These are phyloP conservation scores for Sarcodon sp. DNA, from an alignment of 768 basidiomycete species.

Conservation along the genomic window DNA sequence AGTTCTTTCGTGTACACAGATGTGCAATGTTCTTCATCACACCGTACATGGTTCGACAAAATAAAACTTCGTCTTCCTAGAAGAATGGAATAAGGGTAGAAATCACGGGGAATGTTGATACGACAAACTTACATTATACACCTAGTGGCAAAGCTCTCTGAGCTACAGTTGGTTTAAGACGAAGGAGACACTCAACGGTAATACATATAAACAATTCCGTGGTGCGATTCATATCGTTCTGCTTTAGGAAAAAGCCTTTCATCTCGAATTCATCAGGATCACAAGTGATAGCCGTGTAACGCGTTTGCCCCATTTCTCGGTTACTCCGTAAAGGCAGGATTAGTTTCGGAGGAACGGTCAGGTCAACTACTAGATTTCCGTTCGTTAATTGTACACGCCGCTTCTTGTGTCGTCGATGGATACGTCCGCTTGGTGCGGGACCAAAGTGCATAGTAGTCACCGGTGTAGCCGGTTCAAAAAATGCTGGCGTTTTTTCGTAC, in stretches of 20 bases:
- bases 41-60: conserved; percentile 88
- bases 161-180: too few species aligned
- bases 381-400: conserved; percentile 76
- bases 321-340: conserved; percentile 61
- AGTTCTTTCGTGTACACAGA: conserved; percentile 75
- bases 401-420: conserved; percentile 63
- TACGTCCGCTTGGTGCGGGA: conserved; percentile 73
- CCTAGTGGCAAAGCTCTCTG: conserved; percentile 12
- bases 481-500: conserved; percentile 4
- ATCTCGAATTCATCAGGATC: conserved; percentile 88
- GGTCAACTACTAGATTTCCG: conserved; percentile 79
- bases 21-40: conserved; percentile 85
- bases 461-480: conserved; percentile 18
- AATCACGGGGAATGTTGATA: background rate
- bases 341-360: conserved; percentile 75
- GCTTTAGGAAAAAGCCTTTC: conserved; percentile 74
- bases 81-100: background rate
- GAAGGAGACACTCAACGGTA: conserved; percentile 23
- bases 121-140: conserved; percentile 72
- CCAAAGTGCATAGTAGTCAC: conserved; percentile 75
- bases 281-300: conserved; percentile 86
- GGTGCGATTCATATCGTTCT: conserved; percentile 64
- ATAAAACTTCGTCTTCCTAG: conserved; percentile 81
- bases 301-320: conserved; percentile 58
- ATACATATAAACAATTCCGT: conserved; percentile 92